Base-by-base conservation (phyloP, 2,329 filamentous ascomycete species). In the Byssoonygena ceratinophila region DNA sequence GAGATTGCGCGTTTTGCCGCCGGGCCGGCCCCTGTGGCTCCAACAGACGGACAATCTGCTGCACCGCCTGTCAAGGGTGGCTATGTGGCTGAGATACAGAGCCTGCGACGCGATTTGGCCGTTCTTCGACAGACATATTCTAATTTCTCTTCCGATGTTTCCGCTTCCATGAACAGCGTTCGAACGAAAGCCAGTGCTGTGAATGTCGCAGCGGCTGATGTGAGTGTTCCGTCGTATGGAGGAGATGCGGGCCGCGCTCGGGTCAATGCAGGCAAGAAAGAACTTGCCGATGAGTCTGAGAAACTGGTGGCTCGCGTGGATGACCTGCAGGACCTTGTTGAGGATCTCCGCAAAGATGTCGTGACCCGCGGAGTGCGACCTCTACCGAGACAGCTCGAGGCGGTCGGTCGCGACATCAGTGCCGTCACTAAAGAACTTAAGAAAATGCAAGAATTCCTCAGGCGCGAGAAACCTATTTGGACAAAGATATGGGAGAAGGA, bases 401-500 rank as follows among this genome's bases (percentile, higher is more conserved):
- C 75, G 34, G 90, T 96, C 18, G 84, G 85, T 59, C 94, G 92
- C 70, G 91, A 97, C 61, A 89, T 98, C 57, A 82, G 83, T 46
- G 71, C 76, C 52, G 82, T 92, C 29, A 85, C 83, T 46, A 84
- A 88, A 64, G 90, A 96, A 64, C 81, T 98, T 57, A 92, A 87
- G 77, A 90, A 87, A 71, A 84, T 98, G 78, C 87, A 95, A 65
- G 90, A 95, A 14, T 94, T 86, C 73, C 80, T 98, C 72, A 84
- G 83, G 61, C 80, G 81, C 44, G 54, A 98, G 77, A 95, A 95
- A 69, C 92, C 92, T 0, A 76, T 96, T 54, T 98, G 92, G 91
- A 96, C 89, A 51, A 96, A 96, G 79, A 94, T 97, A 58, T 98
- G 92, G 92, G 91, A 97, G 78, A 90, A 94, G 71, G 90, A 97